A percentile compares a stretch with the other conserved stretches of the same genome.
Evolutionary conservation across 129 eudicot species (phyloP).

Genomic region (Mikania micrantha): DNA sequence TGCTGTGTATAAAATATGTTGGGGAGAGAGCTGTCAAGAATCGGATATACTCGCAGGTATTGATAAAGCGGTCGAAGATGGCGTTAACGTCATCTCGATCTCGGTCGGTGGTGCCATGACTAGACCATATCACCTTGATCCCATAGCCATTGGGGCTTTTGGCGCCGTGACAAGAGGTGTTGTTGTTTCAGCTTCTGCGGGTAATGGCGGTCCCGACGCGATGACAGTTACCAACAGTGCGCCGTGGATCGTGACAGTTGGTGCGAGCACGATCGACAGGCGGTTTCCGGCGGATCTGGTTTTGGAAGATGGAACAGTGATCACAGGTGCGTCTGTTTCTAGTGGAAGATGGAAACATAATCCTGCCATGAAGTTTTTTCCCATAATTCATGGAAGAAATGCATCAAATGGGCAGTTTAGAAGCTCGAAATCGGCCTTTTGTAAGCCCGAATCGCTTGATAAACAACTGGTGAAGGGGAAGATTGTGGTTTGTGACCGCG

Average conservation of each 20-base stretch:
- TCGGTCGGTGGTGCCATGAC: conserved; percentile 23
- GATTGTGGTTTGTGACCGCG: conserved; percentile 68
- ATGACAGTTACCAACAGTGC: conserved; percentile 54
- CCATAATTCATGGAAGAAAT: conserved; percentile 49
- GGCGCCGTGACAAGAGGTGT: conserved; percentile 71
- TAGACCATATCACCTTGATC: conserved; percentile 45
- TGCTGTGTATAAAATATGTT: conserved; percentile 65
- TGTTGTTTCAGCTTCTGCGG: conserved; percentile 75
- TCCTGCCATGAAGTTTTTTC: conserved; percentile 18
- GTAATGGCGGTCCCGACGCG: conserved; percentile 57
- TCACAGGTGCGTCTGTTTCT: conserved; percentile 63
- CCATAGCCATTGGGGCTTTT: conserved; percentile 71
- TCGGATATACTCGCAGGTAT: conserved; percentile 68
- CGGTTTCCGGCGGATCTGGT: conserved; percentile 56
- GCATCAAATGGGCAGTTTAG: conserved; percentile 20
- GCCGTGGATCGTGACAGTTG: conserved; percentile 87
- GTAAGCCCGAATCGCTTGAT: conserved; percentile 51
- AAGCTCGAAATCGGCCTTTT: conserved; percentile 25
- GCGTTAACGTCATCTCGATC: conserved; percentile 62
- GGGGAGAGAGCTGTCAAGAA: conserved; percentile 49
- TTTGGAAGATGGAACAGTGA: conserved; percentile 40
- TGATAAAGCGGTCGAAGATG: conserved; percentile 75
- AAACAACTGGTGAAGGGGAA: conserved; percentile 41
- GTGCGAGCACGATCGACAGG: conserved; percentile 84
- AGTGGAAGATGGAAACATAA: conserved; percentile 15